Base-by-base conservation (phyloP, 164 flowering plant species). In the Aristolochia californica region DNA sequence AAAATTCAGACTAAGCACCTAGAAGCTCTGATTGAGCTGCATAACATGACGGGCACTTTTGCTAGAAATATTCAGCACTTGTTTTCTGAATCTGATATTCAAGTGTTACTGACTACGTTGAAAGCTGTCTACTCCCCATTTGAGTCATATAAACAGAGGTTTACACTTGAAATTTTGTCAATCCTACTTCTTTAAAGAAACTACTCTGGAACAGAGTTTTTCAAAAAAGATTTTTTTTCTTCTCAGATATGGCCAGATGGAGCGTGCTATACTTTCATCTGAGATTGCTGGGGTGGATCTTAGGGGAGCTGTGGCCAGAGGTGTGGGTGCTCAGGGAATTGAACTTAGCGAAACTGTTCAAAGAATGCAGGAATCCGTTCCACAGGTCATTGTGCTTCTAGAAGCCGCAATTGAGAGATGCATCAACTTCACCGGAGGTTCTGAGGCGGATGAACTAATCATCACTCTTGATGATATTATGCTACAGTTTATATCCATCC, bases 351-450 rank as follows among this genome's bases (percentile, higher is more conserved):
- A 94, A 75, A 84, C 99, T 40, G 96, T 94, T 66, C 62, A 96
- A 61, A 86, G 99, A 72, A 90, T 94, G 99, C 97, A 94, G 70
- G 99, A 94, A 70, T 90, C 99, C 22, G 79, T 94, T 72, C 96
- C 99, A n/a, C 96, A 79, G 71, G 85, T 88, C 55, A 82, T 90
- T 66, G 63, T 94, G 59, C 81, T 84, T 74, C 91, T 94, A 68
- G 97, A 94, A 73, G 93, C 93, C 61, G 90, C 99, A 53, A 86
- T 83, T 5, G 99, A 94, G 65, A 88, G 99, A 79, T 94, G 99
- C 74, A 85, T 90, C 64, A 90, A 75, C 70, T 82, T 94, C 40
- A 90, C 99, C 58, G 97, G 99, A 54, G 99, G 99, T 62, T 88
- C 97, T 40, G 99, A 94, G 77, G 93, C 82, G n/a, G 97, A 88